Evolutionary conservation across 441 rosid genomes (phyloP).

Genomic region (Corymbia citriodora): DNA sequence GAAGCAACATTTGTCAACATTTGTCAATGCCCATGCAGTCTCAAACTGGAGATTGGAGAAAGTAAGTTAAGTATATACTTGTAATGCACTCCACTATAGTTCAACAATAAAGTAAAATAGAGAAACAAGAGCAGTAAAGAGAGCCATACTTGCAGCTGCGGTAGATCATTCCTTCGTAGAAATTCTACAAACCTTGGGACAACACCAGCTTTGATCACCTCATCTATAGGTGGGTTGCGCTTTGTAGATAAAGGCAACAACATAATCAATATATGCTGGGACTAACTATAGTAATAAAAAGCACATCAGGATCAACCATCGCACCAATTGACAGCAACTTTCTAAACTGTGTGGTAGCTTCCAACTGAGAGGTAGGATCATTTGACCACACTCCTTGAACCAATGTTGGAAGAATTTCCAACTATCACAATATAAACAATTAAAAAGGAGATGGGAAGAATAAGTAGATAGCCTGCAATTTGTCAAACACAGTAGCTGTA

Average conservation of each 20-base stretch:
- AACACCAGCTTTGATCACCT: constrained; percentile 27
- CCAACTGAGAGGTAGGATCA: constrained; percentile 19
- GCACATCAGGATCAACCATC: not conserved
- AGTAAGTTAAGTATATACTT: not conserved
- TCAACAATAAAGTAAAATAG: not conserved
- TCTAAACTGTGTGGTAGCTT: constrained; percentile 21
- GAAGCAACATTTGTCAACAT: constrained; percentile 26
- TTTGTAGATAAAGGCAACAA: not conserved
- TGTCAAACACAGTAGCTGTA: not conserved
- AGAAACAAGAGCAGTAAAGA: not conserved
- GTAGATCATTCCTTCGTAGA: constrained; percentile 8
- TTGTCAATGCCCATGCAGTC: constrained; percentile 27
- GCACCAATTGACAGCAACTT: constrained; percentile 24
- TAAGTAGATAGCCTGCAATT: not conserved
- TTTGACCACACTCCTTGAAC: constrained; percentile 24
- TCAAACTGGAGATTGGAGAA: constrained; percentile 20
- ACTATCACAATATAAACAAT: not conserved
- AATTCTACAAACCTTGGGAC: constrained; percentile 19
- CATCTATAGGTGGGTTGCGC: constrained; percentile 22
- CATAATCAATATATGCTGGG: not conserved
- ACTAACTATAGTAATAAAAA: not conserved
- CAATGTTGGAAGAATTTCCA: constrained; percentile 21
- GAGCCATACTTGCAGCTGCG: constrained; percentile 9
- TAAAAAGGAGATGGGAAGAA: not conserved
- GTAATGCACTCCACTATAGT: not conserved